A percentile compares a stretch with the other conserved stretches of the same genome.
phyloP scores from a whole-genome alignment of 495 filamentous ascomycete species.

The Aspergillus conjunctus region DNA sequence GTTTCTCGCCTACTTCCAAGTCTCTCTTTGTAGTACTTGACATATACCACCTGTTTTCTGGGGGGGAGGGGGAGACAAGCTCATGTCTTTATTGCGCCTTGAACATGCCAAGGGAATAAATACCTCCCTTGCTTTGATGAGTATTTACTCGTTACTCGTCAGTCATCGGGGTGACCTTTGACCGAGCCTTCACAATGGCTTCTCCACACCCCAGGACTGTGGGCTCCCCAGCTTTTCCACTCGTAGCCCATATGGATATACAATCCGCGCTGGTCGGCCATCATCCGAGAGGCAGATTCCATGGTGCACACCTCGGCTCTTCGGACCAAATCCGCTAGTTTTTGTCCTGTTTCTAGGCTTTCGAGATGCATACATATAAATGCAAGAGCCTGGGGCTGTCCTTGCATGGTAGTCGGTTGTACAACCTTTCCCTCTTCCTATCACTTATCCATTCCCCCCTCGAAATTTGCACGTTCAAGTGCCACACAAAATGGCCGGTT shows the following conservation, averaged over 20 bases:
- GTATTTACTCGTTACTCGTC: not conserved
- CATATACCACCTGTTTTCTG: not conserved
- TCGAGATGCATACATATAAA: constrained; percentile 14
- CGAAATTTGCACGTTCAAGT: not conserved
- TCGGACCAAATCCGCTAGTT: constrained; percentile 27
- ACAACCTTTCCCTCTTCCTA: not conserved
- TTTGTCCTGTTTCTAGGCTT: not conserved
- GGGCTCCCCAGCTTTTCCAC: constrained; percentile 13
- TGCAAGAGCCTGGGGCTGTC: constrained; percentile 1
- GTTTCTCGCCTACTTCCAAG: not conserved
- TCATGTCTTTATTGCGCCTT: not conserved
- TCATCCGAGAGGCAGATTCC: constrained; percentile 32
- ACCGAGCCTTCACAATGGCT: constrained; percentile 3
- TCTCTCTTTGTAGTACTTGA: not conserved
- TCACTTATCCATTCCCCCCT: not conserved
- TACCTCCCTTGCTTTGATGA: not conserved
- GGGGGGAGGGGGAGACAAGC: not conserved
- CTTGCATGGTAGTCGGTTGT: not conserved
- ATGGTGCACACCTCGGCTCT: constrained; percentile 21
- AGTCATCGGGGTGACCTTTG: constrained; percentile 6
- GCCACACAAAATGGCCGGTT: constrained; percentile 36
- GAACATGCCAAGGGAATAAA: too few species aligned
- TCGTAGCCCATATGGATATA: constrained; percentile 7
- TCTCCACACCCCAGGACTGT: constrained; percentile 14
- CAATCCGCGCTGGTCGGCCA: constrained; percentile 26